These are phyloP conservation scores for Ophiostoma ulmi DNA, from an alignment of 2,329 filamentous ascomycete species.

Conservation along the genomic window DNA sequence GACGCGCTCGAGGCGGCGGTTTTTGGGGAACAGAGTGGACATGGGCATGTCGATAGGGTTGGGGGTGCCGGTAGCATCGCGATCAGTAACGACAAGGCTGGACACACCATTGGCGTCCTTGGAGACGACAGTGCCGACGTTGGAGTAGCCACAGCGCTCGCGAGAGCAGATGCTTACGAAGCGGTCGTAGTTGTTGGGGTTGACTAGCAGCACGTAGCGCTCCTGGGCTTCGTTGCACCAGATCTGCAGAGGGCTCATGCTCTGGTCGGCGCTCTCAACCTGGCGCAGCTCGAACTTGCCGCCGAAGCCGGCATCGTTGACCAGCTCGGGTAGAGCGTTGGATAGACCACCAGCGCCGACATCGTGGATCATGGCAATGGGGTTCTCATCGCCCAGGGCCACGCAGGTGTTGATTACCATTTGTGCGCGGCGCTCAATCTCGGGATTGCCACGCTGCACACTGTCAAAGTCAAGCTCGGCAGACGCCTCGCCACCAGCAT, in stretches of 20 bases:
- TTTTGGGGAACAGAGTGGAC: slow-evolving; percentile 81
- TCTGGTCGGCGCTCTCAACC: slow-evolving; percentile 80
- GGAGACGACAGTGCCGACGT: slow-evolving; percentile 72
- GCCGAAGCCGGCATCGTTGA: slow-evolving; percentile 85
- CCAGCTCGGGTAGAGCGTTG: slow-evolving; percentile 77
- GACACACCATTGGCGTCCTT: slow-evolving; percentile 59
- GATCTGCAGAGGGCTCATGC: slow-evolving; percentile 93
- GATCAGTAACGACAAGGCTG: slow-evolving; percentile 73
- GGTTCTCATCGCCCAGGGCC: slow-evolving; percentile 75
- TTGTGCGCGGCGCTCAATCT: slow-evolving; percentile 91
- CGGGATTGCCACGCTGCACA: slow-evolving; percentile 93
- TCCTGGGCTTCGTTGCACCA: slow-evolving; percentile 98
- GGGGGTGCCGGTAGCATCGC: slow-evolving; percentile 68
- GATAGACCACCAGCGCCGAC: slow-evolving; percentile 82
- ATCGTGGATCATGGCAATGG: slow-evolving; percentile 95
- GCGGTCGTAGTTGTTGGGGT: slow-evolving; percentile 71
- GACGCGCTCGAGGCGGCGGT: slow-evolving; percentile 70
- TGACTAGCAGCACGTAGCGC: slow-evolving; percentile 86
- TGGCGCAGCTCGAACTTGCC: slow-evolving; percentile 93
- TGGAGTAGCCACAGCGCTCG: slow-evolving; percentile 87
- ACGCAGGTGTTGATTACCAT: slow-evolving; percentile 97
- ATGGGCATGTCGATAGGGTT: slow-evolving; percentile 85
- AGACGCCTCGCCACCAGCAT: slow-evolving; percentile 78
- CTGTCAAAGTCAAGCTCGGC: slow-evolving; percentile 95
- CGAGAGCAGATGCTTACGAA: slow-evolving; percentile 67